phyloP scores from a whole-genome alignment of 2,329 filamentous ascomycete genomes.

The Cladosporium velox region DNA sequence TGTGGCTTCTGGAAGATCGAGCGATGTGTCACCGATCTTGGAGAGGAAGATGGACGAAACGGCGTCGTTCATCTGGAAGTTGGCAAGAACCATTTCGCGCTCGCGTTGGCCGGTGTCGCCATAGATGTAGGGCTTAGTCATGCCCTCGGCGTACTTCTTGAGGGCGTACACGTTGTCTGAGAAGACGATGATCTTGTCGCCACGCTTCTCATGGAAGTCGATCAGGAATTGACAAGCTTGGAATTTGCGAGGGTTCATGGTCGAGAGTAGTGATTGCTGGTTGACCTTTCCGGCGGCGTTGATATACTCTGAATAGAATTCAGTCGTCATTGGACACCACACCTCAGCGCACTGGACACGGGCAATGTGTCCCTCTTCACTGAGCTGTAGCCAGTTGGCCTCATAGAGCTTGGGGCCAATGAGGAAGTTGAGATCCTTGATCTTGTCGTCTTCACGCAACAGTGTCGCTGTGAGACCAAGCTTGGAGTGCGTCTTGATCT shows the following conservation, averaged over 20 bases:
- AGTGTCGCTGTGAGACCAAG: constrained; percentile 91
- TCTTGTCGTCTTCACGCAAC: constrained; percentile 96
- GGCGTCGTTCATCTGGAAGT: constrained; percentile 88
- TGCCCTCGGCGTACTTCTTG: constrained; percentile 77
- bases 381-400: constrained; percentile 98
- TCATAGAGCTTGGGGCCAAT: constrained; percentile 98
- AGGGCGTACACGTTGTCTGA: constrained; percentile 96
- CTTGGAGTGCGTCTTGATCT: constrained; percentile 93
- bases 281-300: constrained; percentile 61
- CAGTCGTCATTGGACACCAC: constrained; percentile 98
- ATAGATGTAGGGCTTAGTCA: constrained; percentile 87
- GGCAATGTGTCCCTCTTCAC: constrained; percentile 94
- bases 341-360: constrained; percentile 97
- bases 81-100: constrained; percentile 82
- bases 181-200: constrained; percentile 98
- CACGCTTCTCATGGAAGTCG: constrained; percentile 90
- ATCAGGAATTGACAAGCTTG: constrained; percentile 98
- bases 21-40: constrained; percentile 97
- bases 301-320: constrained; percentile 95
- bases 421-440: constrained; percentile 93
- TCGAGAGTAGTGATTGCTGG: constrained; percentile 73
- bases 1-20: constrained; percentile 93
- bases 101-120: constrained; percentile 85
- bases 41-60: constrained; percentile 94
- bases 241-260: constrained; percentile 97